These are phyloP conservation scores for Aspergillus tamarii DNA, from an alignment of 2,329 filamentous ascomycete genomes.

Conservation along the genomic window DNA sequence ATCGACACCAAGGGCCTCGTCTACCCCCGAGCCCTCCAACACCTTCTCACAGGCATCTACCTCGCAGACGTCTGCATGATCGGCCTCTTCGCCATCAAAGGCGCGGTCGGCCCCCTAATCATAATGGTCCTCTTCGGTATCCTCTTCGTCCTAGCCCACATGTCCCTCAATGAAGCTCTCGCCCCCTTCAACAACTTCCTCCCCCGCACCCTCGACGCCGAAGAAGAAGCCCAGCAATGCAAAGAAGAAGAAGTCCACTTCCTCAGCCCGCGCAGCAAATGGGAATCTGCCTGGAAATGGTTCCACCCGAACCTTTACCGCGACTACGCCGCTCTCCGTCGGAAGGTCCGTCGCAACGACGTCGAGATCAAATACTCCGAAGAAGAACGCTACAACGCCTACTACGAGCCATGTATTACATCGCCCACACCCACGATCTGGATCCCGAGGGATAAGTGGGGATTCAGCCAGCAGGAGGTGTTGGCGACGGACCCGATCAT, in stretches of 20 bases:
- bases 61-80: slow-evolving; percentile 82
- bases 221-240: slow-evolving; percentile 52
- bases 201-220: slow-evolving; percentile 67
- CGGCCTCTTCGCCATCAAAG: slow-evolving; percentile 75
- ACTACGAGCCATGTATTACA: slow-evolving; percentile 71
- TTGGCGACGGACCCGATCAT: slow-evolving; percentile 72
- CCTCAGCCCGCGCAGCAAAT: slow-evolving; percentile 8
- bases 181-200: slow-evolving; percentile 63
- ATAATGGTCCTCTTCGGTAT: slow-evolving; percentile 76
- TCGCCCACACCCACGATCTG: slow-evolving; percentile 69
- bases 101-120: slow-evolving; percentile 67
- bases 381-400: slow-evolving; percentile 67
- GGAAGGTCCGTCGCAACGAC: slow-evolving; percentile 65
- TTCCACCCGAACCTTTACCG: slow-evolving; percentile 75
- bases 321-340: slow-evolving; percentile 73
- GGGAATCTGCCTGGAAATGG: slow-evolving; percentile 38
- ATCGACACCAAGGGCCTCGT: slow-evolving; percentile 88
- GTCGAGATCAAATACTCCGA: slow-evolving; percentile 63
- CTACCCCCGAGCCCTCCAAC: slow-evolving; percentile 82
- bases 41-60: slow-evolving; percentile 82
- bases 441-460: slow-evolving; percentile 76
- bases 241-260: slow-evolving; percentile 34
- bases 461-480: slow-evolving; percentile 76
- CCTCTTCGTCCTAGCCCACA: slow-evolving; percentile 74
- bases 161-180: slow-evolving; percentile 54